Evolutionary conservation across 1,139 yeast species (phyloP).

Genomic region (Suhomyces yuchorum): DNA sequence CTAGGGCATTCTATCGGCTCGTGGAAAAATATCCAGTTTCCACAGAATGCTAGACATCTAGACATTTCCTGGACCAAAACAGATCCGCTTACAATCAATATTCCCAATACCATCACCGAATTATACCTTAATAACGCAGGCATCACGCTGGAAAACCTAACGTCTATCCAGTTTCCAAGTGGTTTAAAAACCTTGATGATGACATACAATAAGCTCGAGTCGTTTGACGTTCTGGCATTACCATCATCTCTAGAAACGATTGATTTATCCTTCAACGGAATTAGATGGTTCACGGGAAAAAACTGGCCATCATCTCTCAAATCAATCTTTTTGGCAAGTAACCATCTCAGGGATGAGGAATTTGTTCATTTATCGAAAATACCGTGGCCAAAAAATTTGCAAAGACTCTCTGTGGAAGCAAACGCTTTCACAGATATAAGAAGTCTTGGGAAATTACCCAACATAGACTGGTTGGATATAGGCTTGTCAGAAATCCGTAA

Average conservation of each 20-base stretch:
- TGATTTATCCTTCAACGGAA: conserved; percentile 31
- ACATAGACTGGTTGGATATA: conserved; percentile 6
- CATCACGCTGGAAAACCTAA: conserved; percentile 20
- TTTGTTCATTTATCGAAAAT: conserved; percentile 20
- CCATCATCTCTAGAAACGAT: conserved; percentile 32
- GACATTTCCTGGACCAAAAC: conserved; percentile 41
- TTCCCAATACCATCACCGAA: conserved; percentile 26
- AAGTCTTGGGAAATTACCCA: conserved; percentile 27
- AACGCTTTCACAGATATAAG: conserved; percentile 27
- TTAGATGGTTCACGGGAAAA: conserved; percentile 18
- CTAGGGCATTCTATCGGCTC: conserved; percentile 36
- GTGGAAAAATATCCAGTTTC: conserved; percentile 31
- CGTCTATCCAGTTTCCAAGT: conserved; percentile 22
- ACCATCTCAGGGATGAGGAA: conserved; percentile 25
- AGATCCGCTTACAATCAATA: conserved; percentile 19
- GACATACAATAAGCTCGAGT: conserved; percentile 31
- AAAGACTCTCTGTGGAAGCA: conserved; percentile 27
- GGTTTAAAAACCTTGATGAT: conserved; percentile 36
- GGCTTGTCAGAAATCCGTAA: conserved; percentile 2
- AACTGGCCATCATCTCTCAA: conserved; percentile 32
- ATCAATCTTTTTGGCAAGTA: conserved; percentile 30
- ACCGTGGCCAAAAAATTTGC: conserved; percentile 30
- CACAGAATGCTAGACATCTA: conserved; percentile 26
- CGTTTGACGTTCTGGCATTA: conserved; percentile 25
- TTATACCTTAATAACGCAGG: conserved; percentile 38